Conservation (phyloP, 1,139 yeast genomes). For the Diutina pseudorugosa region DNA sequence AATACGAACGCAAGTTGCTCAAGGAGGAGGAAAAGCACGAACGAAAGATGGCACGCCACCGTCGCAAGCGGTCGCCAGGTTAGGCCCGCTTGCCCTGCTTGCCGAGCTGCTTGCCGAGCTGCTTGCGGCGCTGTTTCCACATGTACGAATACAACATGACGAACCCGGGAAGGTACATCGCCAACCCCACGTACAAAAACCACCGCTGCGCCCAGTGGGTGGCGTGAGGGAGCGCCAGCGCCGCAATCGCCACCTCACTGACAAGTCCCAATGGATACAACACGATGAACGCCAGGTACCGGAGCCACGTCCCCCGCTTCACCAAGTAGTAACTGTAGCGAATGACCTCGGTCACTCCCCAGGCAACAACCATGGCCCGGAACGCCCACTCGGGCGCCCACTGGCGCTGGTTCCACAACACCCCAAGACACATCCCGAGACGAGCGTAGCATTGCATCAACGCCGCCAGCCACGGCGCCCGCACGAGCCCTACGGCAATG, state of each 20-base stretch:
- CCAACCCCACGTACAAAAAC: conserved; percentile 18
- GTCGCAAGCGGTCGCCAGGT: background rate
- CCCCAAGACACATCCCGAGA: conserved; percentile 20
- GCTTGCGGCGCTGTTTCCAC: conserved; percentile 17
- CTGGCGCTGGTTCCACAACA: conserved; percentile 11
- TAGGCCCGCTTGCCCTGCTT: background rate
- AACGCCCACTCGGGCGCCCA: conserved; percentile 20
- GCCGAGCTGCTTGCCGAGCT: background rate
- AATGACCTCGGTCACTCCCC: conserved; percentile 24
- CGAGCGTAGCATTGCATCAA: conserved; percentile 24
- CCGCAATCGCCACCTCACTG: conserved; percentile 21
- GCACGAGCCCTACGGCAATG: conserved; percentile 17
- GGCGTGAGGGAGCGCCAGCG: conserved; percentile 12
- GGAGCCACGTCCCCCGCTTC: conserved; percentile 16
- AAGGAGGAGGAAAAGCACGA: background rate
- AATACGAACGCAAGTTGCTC: background rate
- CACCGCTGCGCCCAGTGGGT: conserved; percentile 6
- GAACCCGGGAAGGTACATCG: conserved; percentile 24
- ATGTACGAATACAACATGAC: conserved; percentile 19
- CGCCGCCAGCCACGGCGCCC: conserved; percentile 18
- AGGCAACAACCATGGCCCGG: conserved; percentile 18
- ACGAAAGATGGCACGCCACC: background rate
- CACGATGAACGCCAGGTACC: conserved; percentile 22
- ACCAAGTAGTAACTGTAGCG: conserved; percentile 19
- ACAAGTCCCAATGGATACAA: conserved; percentile 24